Evolutionary conservation across 129 eudicot genomes (phyloP), one percentile per base, ranked within the genome.

Genomic region (Dittrichia graveolens): DNA sequence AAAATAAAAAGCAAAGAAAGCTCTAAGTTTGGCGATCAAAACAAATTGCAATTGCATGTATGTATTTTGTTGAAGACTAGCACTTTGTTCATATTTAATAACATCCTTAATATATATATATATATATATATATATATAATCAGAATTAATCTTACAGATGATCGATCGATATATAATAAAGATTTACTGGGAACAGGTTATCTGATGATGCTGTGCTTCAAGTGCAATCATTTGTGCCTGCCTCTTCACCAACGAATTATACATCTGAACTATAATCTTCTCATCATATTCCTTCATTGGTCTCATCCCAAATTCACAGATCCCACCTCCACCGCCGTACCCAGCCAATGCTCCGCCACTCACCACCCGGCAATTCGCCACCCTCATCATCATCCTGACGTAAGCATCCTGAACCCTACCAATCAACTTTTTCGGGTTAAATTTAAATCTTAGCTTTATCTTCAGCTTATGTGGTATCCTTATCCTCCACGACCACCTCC

Each of bases 201-300:
- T 18, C 16, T 18, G 70, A 8, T 14, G 53, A 65, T 14, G 70
- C 9, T 69, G 50, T 14, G 35, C 41, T 13, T 58, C 77, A 11
- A 72, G 61, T 73, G 18, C 61, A 4, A 16, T 19, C n/a, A 67
- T 14, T 40, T 63, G 79, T 5, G 72, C 40, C 39, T 85, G 98
- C 63, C 85, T 80, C 65, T 80, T 59, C 54, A 83, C 70, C 70
- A 92, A 45, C 11, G 91, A 74, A 48, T 87, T 92, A 46, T 87
- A 92, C 84, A 89, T 82, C 87, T 92, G 83, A 14, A 85, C 79
- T 3, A 92, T 70, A 77, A 83, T 77, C 85, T 80, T 81, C 83
- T 92, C 92, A n/a, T 89, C 98, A 40, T 92, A 87, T 78, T 92
- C 95, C 84, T 89, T 92, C 7, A 82, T 11, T 40, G 85, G 77